These are phyloP conservation scores for Quercus phellos DNA, from an alignment of 331 rosid genomes.

Conservation along the genomic window DNA sequence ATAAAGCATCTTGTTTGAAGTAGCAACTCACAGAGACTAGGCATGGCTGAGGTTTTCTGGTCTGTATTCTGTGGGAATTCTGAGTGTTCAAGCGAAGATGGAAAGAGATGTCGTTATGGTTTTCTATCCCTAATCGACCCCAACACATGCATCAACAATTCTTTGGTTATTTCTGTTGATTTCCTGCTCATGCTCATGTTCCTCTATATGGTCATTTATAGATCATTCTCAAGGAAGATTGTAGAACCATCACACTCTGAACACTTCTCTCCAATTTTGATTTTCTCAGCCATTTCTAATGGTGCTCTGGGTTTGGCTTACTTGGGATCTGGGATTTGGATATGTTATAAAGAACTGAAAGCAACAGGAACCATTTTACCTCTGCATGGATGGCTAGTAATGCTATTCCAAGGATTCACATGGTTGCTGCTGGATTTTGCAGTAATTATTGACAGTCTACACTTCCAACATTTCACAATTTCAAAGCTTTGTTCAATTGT, in stretches of 20 bases:
- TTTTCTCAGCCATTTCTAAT: conserved; percentile 8
- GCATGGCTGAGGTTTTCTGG: conserved; percentile 9
- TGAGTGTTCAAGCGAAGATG: conserved; percentile 5
- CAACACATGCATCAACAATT: conserved; percentile 19
- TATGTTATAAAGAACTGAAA: neutral
- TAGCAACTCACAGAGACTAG: neutral
- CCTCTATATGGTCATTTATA: neutral
- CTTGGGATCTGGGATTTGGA: conserved; percentile 24
- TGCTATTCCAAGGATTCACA: conserved; percentile 14
- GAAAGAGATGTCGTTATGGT: neutral
- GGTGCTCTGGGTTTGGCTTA: conserved; percentile 19
- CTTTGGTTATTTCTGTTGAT: conserved; percentile 4
- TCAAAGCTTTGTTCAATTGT: neutral
- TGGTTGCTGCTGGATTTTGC: conserved; percentile 19
- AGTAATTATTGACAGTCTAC: neutral
- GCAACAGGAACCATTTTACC: conserved; percentile 8
- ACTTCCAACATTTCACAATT: neutral
- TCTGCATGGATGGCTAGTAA: conserved; percentile 15
- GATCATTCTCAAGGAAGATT: neutral
- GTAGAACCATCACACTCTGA: neutral
- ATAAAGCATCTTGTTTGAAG: neutral
- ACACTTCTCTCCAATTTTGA: neutral
- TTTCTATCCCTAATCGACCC: conserved; percentile 6
- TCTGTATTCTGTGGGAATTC: conserved; percentile 6
- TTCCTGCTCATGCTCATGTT: conserved; percentile 14